Conservation (phyloP, 768 basidiomycete species). For the Naganishia vaughanmartiniae region DNA sequence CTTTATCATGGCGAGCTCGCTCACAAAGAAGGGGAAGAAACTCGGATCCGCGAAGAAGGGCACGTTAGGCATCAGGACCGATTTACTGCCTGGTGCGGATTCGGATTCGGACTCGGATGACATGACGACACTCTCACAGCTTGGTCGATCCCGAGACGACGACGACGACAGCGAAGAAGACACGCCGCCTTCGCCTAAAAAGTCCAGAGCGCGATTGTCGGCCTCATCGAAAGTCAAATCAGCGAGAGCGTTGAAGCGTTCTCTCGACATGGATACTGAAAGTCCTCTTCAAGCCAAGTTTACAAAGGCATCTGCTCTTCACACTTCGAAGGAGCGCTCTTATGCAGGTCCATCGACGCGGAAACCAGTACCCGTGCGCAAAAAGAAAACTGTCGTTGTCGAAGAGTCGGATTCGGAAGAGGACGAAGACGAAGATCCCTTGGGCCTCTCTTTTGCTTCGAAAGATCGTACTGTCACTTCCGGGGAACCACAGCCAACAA, state of each 20-base stretch:
- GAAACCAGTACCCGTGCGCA: neutral
- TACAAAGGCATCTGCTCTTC: neutral
- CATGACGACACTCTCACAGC: slow-evolving; percentile 5
- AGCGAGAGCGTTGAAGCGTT: neutral
- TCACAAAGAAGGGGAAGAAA: slow-evolving; percentile 27
- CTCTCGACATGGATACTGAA: neutral
- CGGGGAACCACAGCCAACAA: neutral
- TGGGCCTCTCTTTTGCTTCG: neutral
- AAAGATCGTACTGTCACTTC: neutral
- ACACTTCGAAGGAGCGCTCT: neutral
- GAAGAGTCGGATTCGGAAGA: slow-evolving; percentile 4
- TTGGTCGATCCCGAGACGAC: neutral
- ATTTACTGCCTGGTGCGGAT: slow-evolving; percentile 12
- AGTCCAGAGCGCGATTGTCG: neutral
- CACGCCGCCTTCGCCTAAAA: neutral
- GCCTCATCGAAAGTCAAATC: neutral
- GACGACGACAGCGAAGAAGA: slow-evolving; percentile 16
- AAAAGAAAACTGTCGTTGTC: neutral
- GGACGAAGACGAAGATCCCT: slow-evolving; percentile 17
- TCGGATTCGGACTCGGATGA: slow-evolving; percentile 22
- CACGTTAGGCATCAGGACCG: slow-evolving; percentile 4
- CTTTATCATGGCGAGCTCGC: slow-evolving; percentile 37
- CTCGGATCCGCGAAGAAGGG: slow-evolving; percentile 19
- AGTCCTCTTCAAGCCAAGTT: slow-evolving; percentile 20
- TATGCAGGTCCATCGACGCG: neutral